Evolutionary conservation across 345 rosid species (phyloP).

Genomic region (Anastatica hierochuntica): DNA sequence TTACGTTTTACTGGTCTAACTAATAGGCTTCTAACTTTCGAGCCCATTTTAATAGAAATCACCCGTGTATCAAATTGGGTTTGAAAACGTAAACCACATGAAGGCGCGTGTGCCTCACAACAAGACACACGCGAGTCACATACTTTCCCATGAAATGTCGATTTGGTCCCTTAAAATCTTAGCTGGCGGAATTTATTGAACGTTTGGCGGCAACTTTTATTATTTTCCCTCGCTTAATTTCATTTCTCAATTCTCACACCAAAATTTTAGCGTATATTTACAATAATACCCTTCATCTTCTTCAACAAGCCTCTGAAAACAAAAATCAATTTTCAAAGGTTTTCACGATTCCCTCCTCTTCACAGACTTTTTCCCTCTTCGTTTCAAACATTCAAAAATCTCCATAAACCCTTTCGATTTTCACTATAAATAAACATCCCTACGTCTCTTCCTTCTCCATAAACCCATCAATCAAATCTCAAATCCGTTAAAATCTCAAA

Average conservation of each 20-base stretch:
- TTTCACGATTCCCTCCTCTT: constrained; percentile 13
- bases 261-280: background rate
- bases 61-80: background rate
- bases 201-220: constrained; percentile 9
- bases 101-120: background rate
- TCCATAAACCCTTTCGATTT: constrained; percentile 11
- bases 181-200: background rate
- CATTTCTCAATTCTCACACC: background rate
- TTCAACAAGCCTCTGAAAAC: constrained; percentile 20
- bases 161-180: background rate
- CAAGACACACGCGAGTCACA: background rate
- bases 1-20: no score
- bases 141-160: background rate
- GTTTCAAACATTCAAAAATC: constrained; percentile 6
- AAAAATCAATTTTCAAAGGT: constrained; percentile 9
- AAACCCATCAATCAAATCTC: background rate
- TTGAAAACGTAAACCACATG: background rate
- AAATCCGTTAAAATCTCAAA: background rate
- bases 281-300: constrained; percentile 26
- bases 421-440: constrained; percentile 1
- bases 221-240: constrained; percentile 11
- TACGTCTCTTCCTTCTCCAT: background rate
- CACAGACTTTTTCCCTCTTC: constrained; percentile 16
- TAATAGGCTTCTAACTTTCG: no score
- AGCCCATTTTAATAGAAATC: background rate